Base-by-base conservation (phyloP, 805 yeast genomes). In the Osmozyma mogii region DNA sequence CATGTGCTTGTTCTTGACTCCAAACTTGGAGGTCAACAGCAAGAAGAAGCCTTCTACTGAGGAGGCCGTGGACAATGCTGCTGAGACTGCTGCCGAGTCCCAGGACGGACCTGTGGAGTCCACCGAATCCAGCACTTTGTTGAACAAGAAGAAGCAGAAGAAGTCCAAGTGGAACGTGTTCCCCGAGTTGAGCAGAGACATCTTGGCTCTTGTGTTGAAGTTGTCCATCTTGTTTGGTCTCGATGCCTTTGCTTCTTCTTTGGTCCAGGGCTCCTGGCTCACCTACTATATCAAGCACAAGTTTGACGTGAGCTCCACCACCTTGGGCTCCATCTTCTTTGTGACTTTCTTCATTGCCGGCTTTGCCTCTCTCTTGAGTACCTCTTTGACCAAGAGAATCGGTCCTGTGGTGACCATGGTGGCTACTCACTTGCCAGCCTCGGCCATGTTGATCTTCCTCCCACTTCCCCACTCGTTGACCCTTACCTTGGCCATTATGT, bases 401-500 rank as follows among this genome's bases (percentile, higher is more conserved):
- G 74, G 72, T 1, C 64, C 71, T 1, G 54, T 67, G 5, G 52
- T 54, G 12, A 59, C 72, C 4, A 65, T 68, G 72, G 50, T 66
- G 4, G 50, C 44, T 5, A 57, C 69, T 1, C 74, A 68, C 41
- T 44, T 65, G 17, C 65, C 66, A 4, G 57, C 70, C 4, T 61
- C 70, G 2, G 30, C 63, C 2, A 47, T 66, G 26, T 49, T 65
- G 20, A 46, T 56, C 9, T 25, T 61, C 12, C 53, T 63, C 15
- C 67, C 72, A 7, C 34, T 64, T 9, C 68, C 72, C 4, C 32
- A 44, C 3, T 47, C 54, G 15, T 41, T 62, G 19, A 26, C 32
- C 3, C 26, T 50, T 8, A 55, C 69, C 35, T 34, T 62, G 29
- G 38, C 50, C 9, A 44, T 58, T 4, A 35, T 59, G 24, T 37